Evolutionary conservation across 2,329 filamentous ascomycete genomes (phyloP).

Genomic region (Aspergillus felis): DNA sequence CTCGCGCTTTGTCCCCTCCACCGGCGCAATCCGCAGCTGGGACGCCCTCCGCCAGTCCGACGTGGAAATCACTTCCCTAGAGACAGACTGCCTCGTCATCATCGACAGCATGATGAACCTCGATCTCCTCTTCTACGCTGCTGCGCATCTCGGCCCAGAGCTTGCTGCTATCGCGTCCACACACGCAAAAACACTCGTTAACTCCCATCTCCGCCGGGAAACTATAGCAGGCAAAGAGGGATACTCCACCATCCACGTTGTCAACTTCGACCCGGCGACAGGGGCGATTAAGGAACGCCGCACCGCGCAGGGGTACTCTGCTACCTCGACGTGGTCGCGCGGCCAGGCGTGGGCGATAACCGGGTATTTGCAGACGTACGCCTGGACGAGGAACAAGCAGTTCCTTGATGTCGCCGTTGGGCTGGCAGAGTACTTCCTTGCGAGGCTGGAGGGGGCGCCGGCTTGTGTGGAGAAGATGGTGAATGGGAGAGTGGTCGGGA

Average conservation of each 20-base stretch:
- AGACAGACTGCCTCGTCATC: constrained; percentile 39
- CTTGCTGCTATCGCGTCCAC: constrained; percentile 36
- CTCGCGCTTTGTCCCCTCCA: constrained; percentile 32
- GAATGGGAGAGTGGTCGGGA: not conserved
- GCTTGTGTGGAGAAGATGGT: constrained; percentile 2
- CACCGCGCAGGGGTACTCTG: constrained; percentile 20
- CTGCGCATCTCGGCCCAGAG: constrained; percentile 21
- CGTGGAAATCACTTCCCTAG: constrained; percentile 28
- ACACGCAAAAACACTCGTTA: constrained; percentile 36
- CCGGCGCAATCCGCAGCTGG: constrained; percentile 38
- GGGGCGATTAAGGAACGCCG: constrained; percentile 13
- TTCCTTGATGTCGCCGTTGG: constrained; percentile 34
- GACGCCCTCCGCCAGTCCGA: constrained; percentile 13
- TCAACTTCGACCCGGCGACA: constrained; percentile 17
- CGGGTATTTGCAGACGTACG: constrained; percentile 39
- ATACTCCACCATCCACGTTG: constrained; percentile 19
- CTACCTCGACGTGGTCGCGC: constrained; percentile 20
- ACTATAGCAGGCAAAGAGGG: constrained; percentile 2
- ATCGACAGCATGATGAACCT: constrained; percentile 43
- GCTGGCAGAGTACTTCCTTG: constrained; percentile 38
- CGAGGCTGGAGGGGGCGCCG: constrained; percentile 29
- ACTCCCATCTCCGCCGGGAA: constrained; percentile 32
- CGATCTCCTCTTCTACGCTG: constrained; percentile 37
- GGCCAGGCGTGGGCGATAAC: constrained; percentile 25
- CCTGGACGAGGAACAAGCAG: constrained; percentile 27